A percentile compares a stretch with the other conserved stretches of the same genome.
Evolutionary conservation across 2,329 filamentous ascomycete genomes (phyloP).

Genomic region (Raffaelea arxii): DNA sequence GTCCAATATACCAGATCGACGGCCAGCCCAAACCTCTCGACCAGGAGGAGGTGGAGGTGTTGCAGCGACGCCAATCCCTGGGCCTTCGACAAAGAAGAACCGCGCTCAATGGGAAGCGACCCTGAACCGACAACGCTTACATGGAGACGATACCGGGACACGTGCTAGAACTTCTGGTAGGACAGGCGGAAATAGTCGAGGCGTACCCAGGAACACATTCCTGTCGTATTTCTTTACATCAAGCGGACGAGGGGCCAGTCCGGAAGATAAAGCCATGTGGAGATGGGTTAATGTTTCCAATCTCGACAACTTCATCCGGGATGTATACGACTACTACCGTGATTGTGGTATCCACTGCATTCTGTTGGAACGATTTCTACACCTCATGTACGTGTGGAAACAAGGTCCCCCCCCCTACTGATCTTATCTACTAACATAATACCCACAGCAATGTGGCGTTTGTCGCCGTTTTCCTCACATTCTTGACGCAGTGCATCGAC

Average conservation of each 20-base stretch:
- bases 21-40: not conserved
- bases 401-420: constrained; percentile 5
- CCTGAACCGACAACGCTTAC: constrained; percentile 41
- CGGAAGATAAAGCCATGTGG: constrained; percentile 75
- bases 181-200: constrained; percentile 16
- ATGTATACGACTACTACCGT: constrained; percentile 78
- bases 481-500: constrained; percentile 78
- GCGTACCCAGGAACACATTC: constrained; percentile 9
- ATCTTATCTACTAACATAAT: too few relatives aligned
- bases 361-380: constrained; percentile 58
- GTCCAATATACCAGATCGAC: constrained; percentile 3
- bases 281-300: constrained; percentile 88
- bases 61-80: constrained; percentile 21
- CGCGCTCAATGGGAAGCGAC: constrained; percentile 46
- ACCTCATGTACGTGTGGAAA: constrained; percentile 58
- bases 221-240: constrained; percentile 11
- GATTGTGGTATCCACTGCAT: constrained; percentile 82
- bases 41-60: constrained; percentile 15
- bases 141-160: constrained; percentile 27
- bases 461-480: constrained; percentile 71
- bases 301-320: constrained; percentile 75
- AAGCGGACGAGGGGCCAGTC: constrained; percentile 17
- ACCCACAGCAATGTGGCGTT: constrained; percentile 62
- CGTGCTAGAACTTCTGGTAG: too few relatives aligned
- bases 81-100: constrained; percentile 32